Evolutionary conservation across 768 basidiomycete species (phyloP), one percentile per base, ranked within the genome.

Genomic region (Trametes sanguinea): DNA sequence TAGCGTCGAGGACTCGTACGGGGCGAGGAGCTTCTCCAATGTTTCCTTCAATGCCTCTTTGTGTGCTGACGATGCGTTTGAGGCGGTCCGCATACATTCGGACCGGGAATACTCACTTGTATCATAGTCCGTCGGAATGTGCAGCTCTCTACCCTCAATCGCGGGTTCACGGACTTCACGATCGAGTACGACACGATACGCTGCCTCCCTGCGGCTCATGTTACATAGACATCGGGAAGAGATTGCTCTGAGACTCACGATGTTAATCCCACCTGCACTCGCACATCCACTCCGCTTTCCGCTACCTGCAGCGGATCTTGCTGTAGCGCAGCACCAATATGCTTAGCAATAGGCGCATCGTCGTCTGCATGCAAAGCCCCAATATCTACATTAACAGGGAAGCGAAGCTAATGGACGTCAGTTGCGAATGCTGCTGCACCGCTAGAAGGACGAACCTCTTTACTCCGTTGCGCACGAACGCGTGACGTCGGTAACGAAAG

Each of bases 401-500:
- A 67, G 16, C 68, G 65, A 22, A 85, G 76, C 42, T 75, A 71
- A 2, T 10, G 27, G 10, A 10, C 39, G 43, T 40, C 54, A 17
- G 46, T 48, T 13, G 9, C 29, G 17, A 6, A 37, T 33, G 27
- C 51, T 33, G 35, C n/a, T 27, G 7, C 29, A 40, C 10, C 29
- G 13, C 40, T 3, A 42, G 2, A 14, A 32, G 27, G 32, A 22
- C 63, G 71, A 47, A 57, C 71, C 73, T 60, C 70, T 46, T 61
- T 76, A 78, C 50, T 75, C 72, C 45, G 82, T 77, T 67, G 80
- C 6, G 80, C 78, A 43, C 73, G 72, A 37, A 95, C 86, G 22
- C 84, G 81, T 45, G 76, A 73, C 7, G 80, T 76, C 1, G 95
- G 93, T 11, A 97, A 77, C 0, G 88, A 77, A 14, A 90, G 79